phyloP scores from a whole-genome alignment of 2,329 filamentous ascomycete species.

The Tolypocladium paradoxum region DNA sequence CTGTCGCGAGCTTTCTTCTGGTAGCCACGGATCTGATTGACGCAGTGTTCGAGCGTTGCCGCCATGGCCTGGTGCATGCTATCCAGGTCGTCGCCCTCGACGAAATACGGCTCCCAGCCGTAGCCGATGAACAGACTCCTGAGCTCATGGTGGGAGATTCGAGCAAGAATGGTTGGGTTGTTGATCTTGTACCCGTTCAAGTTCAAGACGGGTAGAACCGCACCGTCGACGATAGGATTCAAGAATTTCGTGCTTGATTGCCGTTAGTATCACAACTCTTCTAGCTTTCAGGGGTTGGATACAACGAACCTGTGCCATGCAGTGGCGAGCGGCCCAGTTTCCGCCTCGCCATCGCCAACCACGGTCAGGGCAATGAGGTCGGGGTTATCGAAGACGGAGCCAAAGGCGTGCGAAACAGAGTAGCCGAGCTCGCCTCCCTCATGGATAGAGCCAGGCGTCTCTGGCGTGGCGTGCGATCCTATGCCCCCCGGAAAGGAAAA shows the following conservation, averaged over 20 bases:
- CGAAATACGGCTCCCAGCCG: slow-evolving; percentile 71
- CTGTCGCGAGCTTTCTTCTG: slow-evolving; percentile 64
- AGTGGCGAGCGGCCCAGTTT: slow-evolving; percentile 68
- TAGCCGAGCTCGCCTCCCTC: slow-evolving; percentile 79
- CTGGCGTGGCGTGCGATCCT: slow-evolving; percentile 66
- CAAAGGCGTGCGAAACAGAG: slow-evolving; percentile 68
- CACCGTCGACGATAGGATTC: slow-evolving; percentile 67
- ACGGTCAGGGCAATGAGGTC: slow-evolving; percentile 65
- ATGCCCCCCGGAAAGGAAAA: slow-evolving; percentile 76
- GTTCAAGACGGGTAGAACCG: slow-evolving; percentile 67
- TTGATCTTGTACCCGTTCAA: slow-evolving; percentile 82
- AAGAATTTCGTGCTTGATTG: slow-evolving; percentile 59
- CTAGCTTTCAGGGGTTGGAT: background rate
- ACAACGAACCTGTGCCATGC: slow-evolving; percentile 52
- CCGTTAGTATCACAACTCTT: background rate
- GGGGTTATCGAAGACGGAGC: slow-evolving; percentile 65
- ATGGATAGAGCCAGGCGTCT: slow-evolving; percentile 67
- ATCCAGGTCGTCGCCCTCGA: slow-evolving; percentile 62
- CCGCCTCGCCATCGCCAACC: slow-evolving; percentile 73
- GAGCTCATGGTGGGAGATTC: slow-evolving; percentile 65
- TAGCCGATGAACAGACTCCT: slow-evolving; percentile 60
- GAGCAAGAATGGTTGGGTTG: slow-evolving; percentile 63
- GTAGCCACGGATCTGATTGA: slow-evolving; percentile 55
- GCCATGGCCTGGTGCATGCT: slow-evolving; percentile 79
- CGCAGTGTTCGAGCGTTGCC: slow-evolving; percentile 60